phyloP scores from a whole-genome alignment of 495 filamentous ascomycete species.

The Amniculicola lignicola region DNA sequence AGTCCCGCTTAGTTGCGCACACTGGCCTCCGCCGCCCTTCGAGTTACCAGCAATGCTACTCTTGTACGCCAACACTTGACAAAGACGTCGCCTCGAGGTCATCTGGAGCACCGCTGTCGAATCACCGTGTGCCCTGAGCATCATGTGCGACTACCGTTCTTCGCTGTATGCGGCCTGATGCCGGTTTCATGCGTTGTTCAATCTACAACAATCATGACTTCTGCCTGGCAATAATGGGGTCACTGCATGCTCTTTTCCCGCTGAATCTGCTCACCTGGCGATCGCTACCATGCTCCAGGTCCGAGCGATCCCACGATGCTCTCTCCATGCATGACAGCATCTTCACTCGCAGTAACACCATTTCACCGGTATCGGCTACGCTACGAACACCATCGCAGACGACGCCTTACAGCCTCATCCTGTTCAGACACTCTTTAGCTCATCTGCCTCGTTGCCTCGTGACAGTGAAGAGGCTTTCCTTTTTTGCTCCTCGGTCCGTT shows the following conservation, averaged over 20 bases:
- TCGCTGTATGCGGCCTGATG: conserved; percentile 28
- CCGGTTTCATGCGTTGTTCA: conserved; percentile 39
- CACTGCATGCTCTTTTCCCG: conserved; percentile 21
- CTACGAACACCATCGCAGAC: conserved; percentile 1
- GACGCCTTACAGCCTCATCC: too few species aligned
- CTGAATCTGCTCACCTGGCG: conserved; percentile 8
- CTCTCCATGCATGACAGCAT: conserved; percentile 7
- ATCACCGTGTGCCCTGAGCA: conserved; percentile 30
- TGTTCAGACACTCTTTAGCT: neutral
- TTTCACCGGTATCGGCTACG: neutral
- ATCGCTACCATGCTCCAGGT: conserved; percentile 30
- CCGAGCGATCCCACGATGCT: conserved; percentile 14
- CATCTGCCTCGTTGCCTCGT: neutral
- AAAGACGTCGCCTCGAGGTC: conserved; percentile 30
- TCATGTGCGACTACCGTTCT: conserved; percentile 31
- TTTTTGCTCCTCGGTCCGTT: too few species aligned
- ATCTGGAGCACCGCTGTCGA: conserved; percentile 28
- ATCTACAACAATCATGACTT: conserved; percentile 27
- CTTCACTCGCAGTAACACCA: neutral
- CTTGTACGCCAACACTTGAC: conserved; percentile 23
- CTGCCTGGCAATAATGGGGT: conserved; percentile 13
- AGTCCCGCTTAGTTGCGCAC: neutral
- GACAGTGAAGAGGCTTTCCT: neutral
- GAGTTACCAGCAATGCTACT: conserved; percentile 1
- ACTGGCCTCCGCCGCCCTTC: neutral